phyloP scores from a whole-genome alignment of 2,329 filamentous ascomycete genomes.

The Trichoderma sp. region DNA sequence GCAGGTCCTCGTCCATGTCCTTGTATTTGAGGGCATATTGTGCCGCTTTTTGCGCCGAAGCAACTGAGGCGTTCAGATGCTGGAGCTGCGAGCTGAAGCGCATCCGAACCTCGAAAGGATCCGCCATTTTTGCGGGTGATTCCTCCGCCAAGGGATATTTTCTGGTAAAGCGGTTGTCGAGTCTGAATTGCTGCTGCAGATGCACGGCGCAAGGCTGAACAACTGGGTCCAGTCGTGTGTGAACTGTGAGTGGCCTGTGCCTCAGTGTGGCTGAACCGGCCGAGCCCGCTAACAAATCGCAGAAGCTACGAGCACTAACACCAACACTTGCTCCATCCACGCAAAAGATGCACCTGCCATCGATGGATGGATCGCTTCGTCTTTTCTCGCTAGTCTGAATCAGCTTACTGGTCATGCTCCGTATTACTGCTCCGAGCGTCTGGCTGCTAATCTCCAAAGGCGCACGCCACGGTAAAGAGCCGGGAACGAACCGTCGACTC shows the following conservation, averaged over 20 bases:
- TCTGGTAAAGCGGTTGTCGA: not conserved
- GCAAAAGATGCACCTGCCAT: not conserved
- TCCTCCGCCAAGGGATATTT: not conserved
- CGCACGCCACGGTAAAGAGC: slow-evolving; percentile 27
- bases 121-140: slow-evolving; percentile 52
- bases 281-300: not conserved
- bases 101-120: slow-evolving; percentile 98
- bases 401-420: slow-evolving; percentile 17
- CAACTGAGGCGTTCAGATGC: slow-evolving; percentile 87
- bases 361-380: not conserved
- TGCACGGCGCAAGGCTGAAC: slow-evolving; percentile 15
- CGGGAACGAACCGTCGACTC: not conserved
- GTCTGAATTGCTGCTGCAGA: slow-evolving; percentile 16
- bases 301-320: not conserved
- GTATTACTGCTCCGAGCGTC: not conserved
- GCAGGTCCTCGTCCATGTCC: slow-evolving; percentile 95
- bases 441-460: not conserved
- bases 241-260: slow-evolving; percentile 18
- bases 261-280: slow-evolving; percentile 11
- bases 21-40: slow-evolving; percentile 92
- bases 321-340: not conserved
- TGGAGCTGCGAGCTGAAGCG: slow-evolving; percentile 91
- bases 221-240: not conserved
- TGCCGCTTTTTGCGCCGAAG: slow-evolving; percentile 87
- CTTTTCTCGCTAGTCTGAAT: slow-evolving; percentile 1